Evolutionary conservation across 768 basidiomycete species (phyloP).

Genomic region (Crepidotus variabilis): DNA sequence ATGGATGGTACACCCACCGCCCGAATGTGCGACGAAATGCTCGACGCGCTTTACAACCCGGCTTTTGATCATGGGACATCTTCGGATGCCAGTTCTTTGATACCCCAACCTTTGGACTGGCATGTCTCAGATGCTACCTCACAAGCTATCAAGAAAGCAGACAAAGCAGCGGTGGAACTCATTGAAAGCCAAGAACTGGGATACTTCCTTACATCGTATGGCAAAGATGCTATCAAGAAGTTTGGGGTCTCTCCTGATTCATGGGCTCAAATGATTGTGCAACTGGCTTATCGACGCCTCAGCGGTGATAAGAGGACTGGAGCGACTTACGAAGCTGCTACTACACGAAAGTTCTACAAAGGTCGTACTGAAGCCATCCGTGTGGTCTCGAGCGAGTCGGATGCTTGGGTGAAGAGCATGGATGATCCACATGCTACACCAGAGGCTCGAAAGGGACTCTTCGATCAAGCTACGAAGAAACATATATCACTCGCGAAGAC

Average conservation of each 20-base stretch:
- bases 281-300: slow-evolving; percentile 82
- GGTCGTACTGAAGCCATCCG: slow-evolving; percentile 95
- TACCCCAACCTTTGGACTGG: slow-evolving; percentile 60
- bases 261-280: slow-evolving; percentile 91
- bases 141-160: slow-evolving; percentile 54
- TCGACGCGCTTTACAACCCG: slow-evolving; percentile 54
- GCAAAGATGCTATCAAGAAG: slow-evolving; percentile 81
- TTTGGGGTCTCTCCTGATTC: slow-evolving; percentile 91
- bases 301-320: slow-evolving; percentile 55
- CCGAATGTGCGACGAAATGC: slow-evolving; percentile 66
- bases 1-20: slow-evolving; percentile 89
- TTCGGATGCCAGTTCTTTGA: slow-evolving; percentile 14
- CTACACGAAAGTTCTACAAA: slow-evolving; percentile 83
- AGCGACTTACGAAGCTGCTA: slow-evolving; percentile 92
- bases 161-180: slow-evolving; percentile 51
- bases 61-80: slow-evolving; percentile 59
- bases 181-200: slow-evolving; percentile 60
- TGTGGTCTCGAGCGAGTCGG: slow-evolving; percentile 72
- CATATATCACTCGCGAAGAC: slow-evolving; percentile 65
- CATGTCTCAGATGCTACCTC: slow-evolving; percentile 44
- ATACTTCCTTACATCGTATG: slow-evolving; percentile 69
- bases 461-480: slow-evolving; percentile 57
- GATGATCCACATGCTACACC: slow-evolving; percentile 39
- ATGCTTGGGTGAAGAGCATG: slow-evolving; percentile 78
- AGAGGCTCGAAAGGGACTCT: slow-evolving; percentile 47